phyloP scores from a whole-genome alignment of 805 yeast species.

The Yamadazyma nakazawae region DNA sequence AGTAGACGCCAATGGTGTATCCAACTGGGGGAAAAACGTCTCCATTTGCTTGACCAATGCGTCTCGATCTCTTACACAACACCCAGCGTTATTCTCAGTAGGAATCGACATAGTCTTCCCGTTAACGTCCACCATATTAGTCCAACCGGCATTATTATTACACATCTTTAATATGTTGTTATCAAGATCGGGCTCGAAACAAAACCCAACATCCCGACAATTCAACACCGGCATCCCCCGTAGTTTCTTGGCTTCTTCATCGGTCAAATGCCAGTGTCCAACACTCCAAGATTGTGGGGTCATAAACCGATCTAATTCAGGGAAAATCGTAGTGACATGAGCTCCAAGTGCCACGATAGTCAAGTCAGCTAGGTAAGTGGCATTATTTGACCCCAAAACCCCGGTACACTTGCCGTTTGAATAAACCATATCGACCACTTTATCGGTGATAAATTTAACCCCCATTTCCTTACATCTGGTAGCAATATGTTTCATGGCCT shows the following conservation, averaged over 20 bases:
- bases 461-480: constrained; percentile 12
- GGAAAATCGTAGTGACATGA: constrained; percentile 10
- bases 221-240: constrained; percentile 13
- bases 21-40: constrained; percentile 11
- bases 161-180: constrained; percentile 13
- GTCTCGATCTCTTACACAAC: constrained; percentile 8
- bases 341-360: constrained; percentile 14
- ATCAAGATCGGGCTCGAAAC: constrained; percentile 14
- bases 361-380: constrained; percentile 9
- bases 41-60: constrained; percentile 8
- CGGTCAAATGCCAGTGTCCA: constrained; percentile 11
- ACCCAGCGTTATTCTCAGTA: constrained; percentile 13
- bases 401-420: constrained; percentile 8
- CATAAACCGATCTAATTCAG: constrained; percentile 8
- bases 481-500: constrained; percentile 31
- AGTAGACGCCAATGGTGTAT: constrained; percentile 9
- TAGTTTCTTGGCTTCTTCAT: constrained; percentile 9
- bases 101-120: constrained; percentile 8
- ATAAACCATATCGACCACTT: constrained; percentile 4
- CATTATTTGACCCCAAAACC: constrained; percentile 1
- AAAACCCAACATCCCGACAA: constrained; percentile 14
- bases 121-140: not conserved
- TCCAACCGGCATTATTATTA: constrained; percentile 13
- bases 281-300: constrained; percentile 15
- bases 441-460: constrained; percentile 14